Evolutionary conservation across 192 early-diverging fungal genomes (phyloP).

Genomic region (Coemansia sp.): DNA sequence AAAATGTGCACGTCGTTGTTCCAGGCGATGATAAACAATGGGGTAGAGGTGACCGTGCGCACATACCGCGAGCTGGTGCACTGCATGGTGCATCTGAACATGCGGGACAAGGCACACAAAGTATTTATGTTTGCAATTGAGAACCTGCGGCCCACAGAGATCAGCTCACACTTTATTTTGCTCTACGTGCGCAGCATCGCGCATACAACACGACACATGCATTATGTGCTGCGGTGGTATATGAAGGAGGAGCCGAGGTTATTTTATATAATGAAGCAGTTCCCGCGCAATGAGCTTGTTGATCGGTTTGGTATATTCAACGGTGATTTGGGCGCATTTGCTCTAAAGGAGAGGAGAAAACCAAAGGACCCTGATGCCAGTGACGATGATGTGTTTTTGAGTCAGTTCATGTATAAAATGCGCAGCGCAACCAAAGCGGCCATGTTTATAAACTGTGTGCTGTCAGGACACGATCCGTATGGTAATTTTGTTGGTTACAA

Average conservation of each 20-base stretch:
- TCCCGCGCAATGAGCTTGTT: conserved; percentile 21
- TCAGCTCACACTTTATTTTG: conserved; percentile 29
- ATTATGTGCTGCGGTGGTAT: conserved; percentile 18
- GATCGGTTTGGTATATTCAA: conserved; percentile 46
- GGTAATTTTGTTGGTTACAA: conserved; percentile 43
- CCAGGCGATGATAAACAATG: conserved; percentile 32
- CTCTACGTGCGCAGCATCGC: conserved; percentile 31
- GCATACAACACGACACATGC: conserved; percentile 29
- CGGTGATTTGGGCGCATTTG: conserved; percentile 37
- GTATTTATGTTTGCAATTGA: conserved; percentile 47
- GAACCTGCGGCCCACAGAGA: conserved; percentile 11
- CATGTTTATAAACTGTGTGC: conserved; percentile 29
- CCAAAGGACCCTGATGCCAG: conserved; percentile 1
- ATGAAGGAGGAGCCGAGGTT: conserved; percentile 15
- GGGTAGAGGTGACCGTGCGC: conserved; percentile 16
- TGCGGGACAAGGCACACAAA: conserved; percentile 45
- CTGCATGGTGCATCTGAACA: conserved; percentile 35
- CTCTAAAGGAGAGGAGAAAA: conserved; percentile 9
- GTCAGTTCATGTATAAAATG: conserved; percentile 16
- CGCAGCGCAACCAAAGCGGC: conserved; percentile 27
- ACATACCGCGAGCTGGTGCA: conserved; percentile 49
- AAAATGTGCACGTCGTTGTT: conserved; percentile 40
- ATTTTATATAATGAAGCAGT: conserved; percentile 4
- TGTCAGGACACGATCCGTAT: conserved; percentile 35
- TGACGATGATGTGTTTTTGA: conserved; percentile 27